Evolutionary conservation across 1,139 yeast genomes (phyloP), one percentile per base, ranked within the genome.

Genomic region (Yamadazyma atlantica): DNA sequence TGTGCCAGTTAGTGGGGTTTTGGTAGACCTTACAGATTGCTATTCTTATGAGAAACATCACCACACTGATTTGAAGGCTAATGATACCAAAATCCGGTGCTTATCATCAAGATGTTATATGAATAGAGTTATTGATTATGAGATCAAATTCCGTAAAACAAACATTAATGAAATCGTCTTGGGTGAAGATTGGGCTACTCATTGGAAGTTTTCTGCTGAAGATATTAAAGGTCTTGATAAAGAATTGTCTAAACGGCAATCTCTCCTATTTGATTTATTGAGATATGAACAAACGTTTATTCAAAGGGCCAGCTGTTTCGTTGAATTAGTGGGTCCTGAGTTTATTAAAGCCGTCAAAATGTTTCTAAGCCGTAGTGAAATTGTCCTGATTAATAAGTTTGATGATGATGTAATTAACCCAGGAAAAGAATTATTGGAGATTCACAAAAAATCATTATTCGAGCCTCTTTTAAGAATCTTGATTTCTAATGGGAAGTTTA

Each of bases 201-300:
- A 80, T 53, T 86, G 94, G 90, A 73, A 78, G 37, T 50, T 85
- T 19, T 69, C 82, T 0, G 74, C 76, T 3, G 80, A 75, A 14
- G 83, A 79, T 35, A 54, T 85, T 25, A 62, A 70, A 10, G 75
- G 70, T 27, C 64, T 81, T 11, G 83, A 78, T 40, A 77, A 75
- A 21, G 64, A 63, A 9, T 77, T 79, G 36, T 69, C 83, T 9
- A 80, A 80, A 51, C 71, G 82, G 28, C 96, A 88, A 55, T 83
- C 87, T 37, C 80, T 82, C 35, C 75, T 87, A 4, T 90, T 85
- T 58, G 96, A 88, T 54, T 62, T 87, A 33, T 76, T 88, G 25
- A 71, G 82, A 40, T 77, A 82, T 37, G 96, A 87, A 47, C 89
- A 84, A 48, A 75, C 80, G n/a, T 85, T 84, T 41, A 73, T 86